Percentiles rank a stretch among this genome's conserved stretches.
phyloP scores from a whole-genome alignment of 768 basidiomycete genomes.

The Kwoniella sp. region DNA sequence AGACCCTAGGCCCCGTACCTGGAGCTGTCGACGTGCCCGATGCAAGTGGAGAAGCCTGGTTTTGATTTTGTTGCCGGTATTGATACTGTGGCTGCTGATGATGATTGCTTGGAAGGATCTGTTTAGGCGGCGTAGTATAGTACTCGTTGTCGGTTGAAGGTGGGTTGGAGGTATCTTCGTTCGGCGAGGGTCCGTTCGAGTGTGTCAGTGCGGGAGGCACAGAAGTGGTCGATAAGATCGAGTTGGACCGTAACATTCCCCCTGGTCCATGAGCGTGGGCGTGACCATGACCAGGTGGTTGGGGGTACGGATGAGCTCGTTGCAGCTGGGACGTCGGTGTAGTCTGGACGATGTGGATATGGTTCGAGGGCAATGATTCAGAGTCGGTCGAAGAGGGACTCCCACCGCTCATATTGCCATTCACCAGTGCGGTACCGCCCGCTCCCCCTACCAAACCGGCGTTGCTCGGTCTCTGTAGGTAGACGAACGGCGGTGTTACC shows the following conservation, averaged over 20 bases:
- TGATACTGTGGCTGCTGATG: background rate
- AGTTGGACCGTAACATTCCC: constrained; percentile 8
- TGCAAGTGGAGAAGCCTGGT: too few relatives aligned
- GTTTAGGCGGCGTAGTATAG: background rate
- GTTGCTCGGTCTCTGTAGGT: constrained; percentile 5
- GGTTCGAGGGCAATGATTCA: background rate
- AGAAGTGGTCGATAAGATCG: constrained; percentile 16
- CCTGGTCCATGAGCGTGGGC: background rate
- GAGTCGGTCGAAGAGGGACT: constrained; percentile 17
- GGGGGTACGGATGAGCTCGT: background rate
- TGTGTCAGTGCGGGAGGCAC: constrained; percentile 7
- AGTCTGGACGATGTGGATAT: constrained; percentile 15
- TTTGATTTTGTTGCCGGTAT: too few relatives aligned
- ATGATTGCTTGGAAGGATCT: background rate
- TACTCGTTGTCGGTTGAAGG: background rate
- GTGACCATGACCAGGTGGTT: constrained; percentile 1
- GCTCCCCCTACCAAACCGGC: background rate
- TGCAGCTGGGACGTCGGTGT: constrained; percentile 2
- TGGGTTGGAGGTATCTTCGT: background rate
- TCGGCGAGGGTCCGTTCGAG: background rate
- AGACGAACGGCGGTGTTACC: constrained; percentile 16
- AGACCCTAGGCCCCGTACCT: background rate
- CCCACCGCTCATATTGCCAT: background rate
- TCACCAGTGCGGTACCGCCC: background rate
- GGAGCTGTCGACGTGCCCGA: background rate